Evolutionary conservation across 108 stramenopile genomes (phyloP), one percentile per base, ranked within the genome.

Genomic region (Skeletonema potamos): DNA sequence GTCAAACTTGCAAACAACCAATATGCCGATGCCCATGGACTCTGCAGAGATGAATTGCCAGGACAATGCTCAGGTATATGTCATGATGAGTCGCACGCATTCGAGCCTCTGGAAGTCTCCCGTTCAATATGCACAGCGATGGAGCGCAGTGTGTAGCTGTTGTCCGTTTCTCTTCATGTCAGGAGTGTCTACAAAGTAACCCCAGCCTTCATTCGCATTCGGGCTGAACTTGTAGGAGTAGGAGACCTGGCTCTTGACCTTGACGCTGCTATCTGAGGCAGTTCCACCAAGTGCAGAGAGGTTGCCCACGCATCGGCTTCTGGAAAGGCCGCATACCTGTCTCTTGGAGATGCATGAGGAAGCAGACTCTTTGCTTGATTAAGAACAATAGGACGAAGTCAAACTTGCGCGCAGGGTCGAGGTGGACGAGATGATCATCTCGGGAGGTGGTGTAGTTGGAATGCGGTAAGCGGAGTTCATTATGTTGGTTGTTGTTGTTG

Each of bases 141-240:
- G 30, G 30, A n/a, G 39, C n/a, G 39, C 39, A n/a, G 3, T n/a
- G 39, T 41, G 39, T 13, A 3, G 0, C 39, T 41, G 15, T 41
- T 41, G n/a, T n/a, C n/a, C n/a, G n/a, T 4, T n/a, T 41, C 15
- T n/a, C 15, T 41, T 41, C 39, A n/a, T 1, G 15, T 41, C 39
- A 24, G 56, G 56, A 57, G 56, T 57, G 56, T 57, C 56, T 12
- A 57, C 56, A 18, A 57, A 57, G 56, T 57, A 57, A 15, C 56
- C 56, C 56, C 56, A 57, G 3, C 39, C 56, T 57, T 57, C 15
- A 4, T 57, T 41, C n/a, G 39, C 15, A 4, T 57, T 41, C n/a
- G 39, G 15, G 15, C 30, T 6, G 5, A 15, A 41, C 39, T n/a
- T 41, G 39, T 15, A n/a, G n/a, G n/a, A n/a, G n/a, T n/a, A n/a